These are phyloP conservation scores for Calonectria hawksworthii DNA, from an alignment of 2,329 filamentous ascomycete genomes.

Conservation along the genomic window DNA sequence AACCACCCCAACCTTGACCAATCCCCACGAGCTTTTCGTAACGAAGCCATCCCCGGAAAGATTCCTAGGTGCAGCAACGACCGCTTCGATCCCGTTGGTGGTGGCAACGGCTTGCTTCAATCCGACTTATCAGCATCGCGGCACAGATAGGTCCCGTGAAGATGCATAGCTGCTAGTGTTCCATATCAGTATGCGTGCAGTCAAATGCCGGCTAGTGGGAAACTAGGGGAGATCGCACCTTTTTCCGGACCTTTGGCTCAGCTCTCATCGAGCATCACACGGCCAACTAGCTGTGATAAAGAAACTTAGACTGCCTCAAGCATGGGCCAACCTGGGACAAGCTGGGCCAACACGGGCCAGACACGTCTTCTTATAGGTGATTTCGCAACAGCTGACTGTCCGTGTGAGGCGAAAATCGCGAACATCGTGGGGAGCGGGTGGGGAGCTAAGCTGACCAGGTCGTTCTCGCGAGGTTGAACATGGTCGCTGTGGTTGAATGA, in stretches of 20 bases:
- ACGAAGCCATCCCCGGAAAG: slow-evolving; percentile 13
- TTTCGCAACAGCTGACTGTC: background rate
- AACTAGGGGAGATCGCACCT: background rate
- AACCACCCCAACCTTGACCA: background rate
- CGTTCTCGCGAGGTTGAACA: background rate
- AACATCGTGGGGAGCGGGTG: slow-evolving; percentile 1
- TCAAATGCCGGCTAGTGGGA: slow-evolving; percentile 1
- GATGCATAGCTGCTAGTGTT: background rate
- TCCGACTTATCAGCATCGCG: background rate
- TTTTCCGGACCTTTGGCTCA: background rate
- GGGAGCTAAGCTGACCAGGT: background rate
- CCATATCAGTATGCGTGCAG: background rate
- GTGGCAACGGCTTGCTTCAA: slow-evolving; percentile 3
- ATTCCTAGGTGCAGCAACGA: background rate
- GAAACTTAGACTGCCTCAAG: slow-evolving; percentile 1
- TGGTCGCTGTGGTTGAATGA: background rate
- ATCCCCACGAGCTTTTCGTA: background rate
- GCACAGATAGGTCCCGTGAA: slow-evolving; percentile 5
- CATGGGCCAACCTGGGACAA: slow-evolving; percentile 8
- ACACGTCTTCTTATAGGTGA: slow-evolving; percentile 21
- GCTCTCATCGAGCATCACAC: background rate
- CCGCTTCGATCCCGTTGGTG: background rate
- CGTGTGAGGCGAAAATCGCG: background rate
- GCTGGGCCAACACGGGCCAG: slow-evolving; percentile 19
- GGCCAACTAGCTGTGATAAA: background rate